These are phyloP conservation scores for Mucor irregularis DNA, from an alignment of 371 early-diverging fungal species.

Conservation along the genomic window DNA sequence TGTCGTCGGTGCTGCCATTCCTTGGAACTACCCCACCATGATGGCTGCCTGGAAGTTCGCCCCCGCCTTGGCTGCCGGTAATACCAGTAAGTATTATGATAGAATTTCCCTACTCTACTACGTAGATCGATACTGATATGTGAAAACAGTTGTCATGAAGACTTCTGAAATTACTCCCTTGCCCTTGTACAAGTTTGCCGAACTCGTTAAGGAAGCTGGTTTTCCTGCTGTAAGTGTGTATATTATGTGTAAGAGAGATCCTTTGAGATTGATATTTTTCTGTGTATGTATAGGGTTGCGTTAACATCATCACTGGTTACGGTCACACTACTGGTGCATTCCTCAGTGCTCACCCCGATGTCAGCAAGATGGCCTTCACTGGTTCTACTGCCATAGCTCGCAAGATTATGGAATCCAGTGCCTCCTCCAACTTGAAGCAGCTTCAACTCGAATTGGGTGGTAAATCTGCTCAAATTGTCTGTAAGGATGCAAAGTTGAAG, in stretches of 20 bases:
- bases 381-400: constrained; percentile 79
- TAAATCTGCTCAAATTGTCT: constrained; percentile 85
- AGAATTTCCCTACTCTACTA: no score
- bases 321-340: constrained; percentile 38
- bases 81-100: constrained; percentile 50
- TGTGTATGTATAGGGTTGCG: constrained; percentile 48
- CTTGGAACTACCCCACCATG: constrained; percentile 55
- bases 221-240: constrained; percentile 39
- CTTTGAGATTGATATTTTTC: background rate
- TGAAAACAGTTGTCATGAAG: constrained; percentile 45
- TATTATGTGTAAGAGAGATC: background rate
- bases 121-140: no score
- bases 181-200: constrained; percentile 42
- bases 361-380: constrained; percentile 53
- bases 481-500: constrained; percentile 79
- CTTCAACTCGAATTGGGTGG: constrained; percentile 91
- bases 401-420: constrained; percentile 67
- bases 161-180: constrained; percentile 57
- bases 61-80: constrained; percentile 77
- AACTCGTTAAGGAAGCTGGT: constrained; percentile 43
- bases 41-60: constrained; percentile 83
- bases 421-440: constrained; percentile 68
- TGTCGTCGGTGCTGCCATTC: constrained; percentile 74
- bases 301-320: constrained; percentile 69
- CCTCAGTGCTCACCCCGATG: constrained; percentile 26